Evolutionary conservation across 768 basidiomycete genomes (phyloP).

Genomic region (Serendipita vermifera): DNA sequence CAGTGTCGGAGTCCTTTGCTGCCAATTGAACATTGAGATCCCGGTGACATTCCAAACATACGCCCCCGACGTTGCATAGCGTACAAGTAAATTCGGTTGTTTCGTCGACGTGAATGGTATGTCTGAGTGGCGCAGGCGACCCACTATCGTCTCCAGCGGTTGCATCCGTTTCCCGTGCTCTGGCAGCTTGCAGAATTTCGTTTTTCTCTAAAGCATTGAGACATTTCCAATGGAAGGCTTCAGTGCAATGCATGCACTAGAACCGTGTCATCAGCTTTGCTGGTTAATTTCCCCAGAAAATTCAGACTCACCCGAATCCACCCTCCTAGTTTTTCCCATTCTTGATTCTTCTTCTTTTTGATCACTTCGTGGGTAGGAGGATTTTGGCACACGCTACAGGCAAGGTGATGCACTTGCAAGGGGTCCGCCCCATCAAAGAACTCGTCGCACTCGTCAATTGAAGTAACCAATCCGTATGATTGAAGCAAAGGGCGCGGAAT

Average conservation of each 20-base stretch:
- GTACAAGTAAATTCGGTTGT: constrained; percentile 73
- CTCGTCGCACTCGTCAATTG: too few relatives aligned
- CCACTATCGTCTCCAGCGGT: constrained; percentile 13
- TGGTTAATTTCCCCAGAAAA: not conserved
- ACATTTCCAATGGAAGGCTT: constrained; percentile 52
- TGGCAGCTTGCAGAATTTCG: constrained; percentile 55
- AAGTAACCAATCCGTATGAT: not conserved
- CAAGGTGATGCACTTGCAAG: not conserved
- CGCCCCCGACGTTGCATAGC: constrained; percentile 58
- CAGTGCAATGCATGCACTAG: constrained; percentile 1
- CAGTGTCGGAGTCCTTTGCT: too few relatives aligned
- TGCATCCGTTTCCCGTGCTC: constrained; percentile 18
- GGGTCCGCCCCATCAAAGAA: not conserved
- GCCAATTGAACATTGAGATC: not conserved
- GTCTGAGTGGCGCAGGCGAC: constrained; percentile 34
- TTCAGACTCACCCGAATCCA: not conserved
- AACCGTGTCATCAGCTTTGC: not conserved
- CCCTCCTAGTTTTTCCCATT: not conserved
- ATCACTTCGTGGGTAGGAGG: not conserved
- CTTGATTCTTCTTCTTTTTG: not conserved
- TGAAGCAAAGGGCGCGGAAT: not conserved
- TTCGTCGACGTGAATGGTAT: constrained; percentile 36
- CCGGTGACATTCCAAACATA: constrained; percentile 54
- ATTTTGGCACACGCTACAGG: not conserved
- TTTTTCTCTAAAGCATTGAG: constrained; percentile 51